Evolutionary conservation across 2,329 filamentous ascomycete species (phyloP), one percentile per base, ranked within the genome.

Genomic region (Claviceps pazoutovae): DNA sequence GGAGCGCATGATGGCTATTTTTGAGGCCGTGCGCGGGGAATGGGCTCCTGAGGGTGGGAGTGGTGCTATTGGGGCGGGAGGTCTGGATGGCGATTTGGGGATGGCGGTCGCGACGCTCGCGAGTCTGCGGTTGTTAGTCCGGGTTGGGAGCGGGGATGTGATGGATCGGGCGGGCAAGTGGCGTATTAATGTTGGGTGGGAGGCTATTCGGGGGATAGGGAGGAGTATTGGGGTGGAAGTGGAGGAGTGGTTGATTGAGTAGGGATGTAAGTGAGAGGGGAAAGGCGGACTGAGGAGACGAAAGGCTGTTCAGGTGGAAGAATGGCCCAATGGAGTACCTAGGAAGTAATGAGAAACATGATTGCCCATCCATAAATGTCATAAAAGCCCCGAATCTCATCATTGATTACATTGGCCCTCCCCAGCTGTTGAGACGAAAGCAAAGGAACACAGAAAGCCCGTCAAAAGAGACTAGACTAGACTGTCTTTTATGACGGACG

Each of bases 101-200:
- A 79, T 79, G 73, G 79, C 78, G 42, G 74, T 93, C 48, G 82
- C 86, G 3, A 91, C 86, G 19, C 68, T 93, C 52, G 78, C 81
- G 1, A 87, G 83, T 58, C 66, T 93, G 62, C 68, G 84, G 43
- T 62, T 93, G 58, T 66, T 93, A 37, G 74, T 86, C 37, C 76
- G 81, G 43, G 82, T 86, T 2, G 82, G 74, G 16, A 67, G 72
- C 26, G 70, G 72, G 9, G 86, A 90, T 66, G 68, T 75, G 26
- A 71, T 88, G 60, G 86, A 91, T 62, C 71, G 80, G 0, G 79
- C 79, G 0, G 80, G 79, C 5, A 83, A 84, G 66, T 93, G 86
- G 84, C 79, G 84, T 60, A 83, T 90, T 9, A 87, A 86, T 58
- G 81, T 87, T 53, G 80, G 82, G 1, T 90, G 85, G 85, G 88